Evolutionary conservation across 1,139 yeast species (phyloP), one percentile per base, ranked within the genome.

Genomic region (Kluyveromyces sp.): DNA sequence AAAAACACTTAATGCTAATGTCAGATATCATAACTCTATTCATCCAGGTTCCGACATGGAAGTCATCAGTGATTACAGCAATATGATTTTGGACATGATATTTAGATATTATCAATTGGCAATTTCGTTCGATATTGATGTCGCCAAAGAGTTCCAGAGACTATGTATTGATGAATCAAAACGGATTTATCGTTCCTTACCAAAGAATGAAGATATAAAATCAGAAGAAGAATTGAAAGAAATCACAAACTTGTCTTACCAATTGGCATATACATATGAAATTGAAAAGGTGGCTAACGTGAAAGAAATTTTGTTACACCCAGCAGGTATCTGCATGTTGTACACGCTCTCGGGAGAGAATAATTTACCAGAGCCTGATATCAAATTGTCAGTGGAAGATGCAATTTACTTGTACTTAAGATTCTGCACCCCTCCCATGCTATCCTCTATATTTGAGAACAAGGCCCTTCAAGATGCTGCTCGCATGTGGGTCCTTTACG

Each of bases 51-150:
- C 10, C 7, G 36, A 37, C 7, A 21, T 25, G 7, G 30, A 26
- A 25, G 21, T 25, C 4, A 15, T 7, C 7, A 4, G 10, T 7
- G 31, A 26, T 21, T 27, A 3, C 30, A 41, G 28, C 26, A 37
- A 7, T 37, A 34, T 6, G 42, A 41, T 25, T 27, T 27, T 10
- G 10, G 34, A 3, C 37, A 33, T 8, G 36, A 28, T 2, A 34
- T 41, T 25, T 4, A 32, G 48, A 3, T 49, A 29, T n/a, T 65
- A 70, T 34, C 78, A 77, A 50, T 68, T 85, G 53, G 72, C 81
- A 1, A 58, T 69, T 39, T 78, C 89, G 15, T 76, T 72, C 64
- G 97, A 89, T 62, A 59, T 88, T 45, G 78, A 81, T 45, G 65
- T 81, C 33, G 63, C 65, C 7, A 60, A 59, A 1, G 63, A 65